These are phyloP conservation scores for Mortierella sp. DNA, from an alignment of 371 early-diverging fungal species.

Conservation along the genomic window DNA sequence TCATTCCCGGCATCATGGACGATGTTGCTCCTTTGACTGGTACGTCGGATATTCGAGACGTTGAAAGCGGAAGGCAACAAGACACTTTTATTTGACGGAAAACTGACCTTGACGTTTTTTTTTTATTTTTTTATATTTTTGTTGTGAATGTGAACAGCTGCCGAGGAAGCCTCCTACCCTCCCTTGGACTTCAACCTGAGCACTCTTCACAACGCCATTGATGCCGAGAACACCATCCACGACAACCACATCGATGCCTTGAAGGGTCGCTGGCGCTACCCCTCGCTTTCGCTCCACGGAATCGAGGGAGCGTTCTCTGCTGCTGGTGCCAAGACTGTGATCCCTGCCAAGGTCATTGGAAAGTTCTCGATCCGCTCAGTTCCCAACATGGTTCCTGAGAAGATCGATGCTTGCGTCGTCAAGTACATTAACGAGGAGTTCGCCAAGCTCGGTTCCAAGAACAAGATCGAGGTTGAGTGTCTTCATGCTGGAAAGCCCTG, in stretches of 20 bases:
- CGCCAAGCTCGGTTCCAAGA: constrained; percentile 89
- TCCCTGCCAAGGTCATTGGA: constrained; percentile 95
- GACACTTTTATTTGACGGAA: too few relatives aligned
- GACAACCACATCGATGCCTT: constrained; percentile 80
- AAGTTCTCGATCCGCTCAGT: constrained; percentile 97
- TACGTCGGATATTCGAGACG: too few relatives aligned
- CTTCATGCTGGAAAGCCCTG: constrained; percentile 93
- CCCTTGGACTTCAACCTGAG: constrained; percentile 81
- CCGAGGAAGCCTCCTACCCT: constrained; percentile 87
- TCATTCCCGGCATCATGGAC: constrained; percentile 93
- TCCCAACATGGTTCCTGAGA: constrained; percentile 90
- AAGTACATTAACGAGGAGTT: constrained; percentile 85
- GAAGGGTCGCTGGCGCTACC: constrained; percentile 94
- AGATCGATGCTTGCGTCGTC: constrained; percentile 79
- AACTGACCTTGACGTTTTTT: too few relatives aligned
- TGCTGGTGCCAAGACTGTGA: constrained; percentile 96
- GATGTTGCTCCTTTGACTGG: constrained; percentile 88
- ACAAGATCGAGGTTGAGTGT: constrained; percentile 77
- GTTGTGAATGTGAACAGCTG: constrained; percentile 52
- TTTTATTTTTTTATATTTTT: too few relatives aligned
- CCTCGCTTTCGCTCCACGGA: constrained; percentile 96
- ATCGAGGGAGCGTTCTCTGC: constrained; percentile 96
- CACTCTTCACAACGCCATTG: constrained; percentile 87
- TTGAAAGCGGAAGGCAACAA: too few relatives aligned
- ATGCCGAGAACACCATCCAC: constrained; percentile 82